Evolutionary conservation across 164 flowering plant genomes (phyloP).

Genomic region (Chimonanthus praecox): DNA sequence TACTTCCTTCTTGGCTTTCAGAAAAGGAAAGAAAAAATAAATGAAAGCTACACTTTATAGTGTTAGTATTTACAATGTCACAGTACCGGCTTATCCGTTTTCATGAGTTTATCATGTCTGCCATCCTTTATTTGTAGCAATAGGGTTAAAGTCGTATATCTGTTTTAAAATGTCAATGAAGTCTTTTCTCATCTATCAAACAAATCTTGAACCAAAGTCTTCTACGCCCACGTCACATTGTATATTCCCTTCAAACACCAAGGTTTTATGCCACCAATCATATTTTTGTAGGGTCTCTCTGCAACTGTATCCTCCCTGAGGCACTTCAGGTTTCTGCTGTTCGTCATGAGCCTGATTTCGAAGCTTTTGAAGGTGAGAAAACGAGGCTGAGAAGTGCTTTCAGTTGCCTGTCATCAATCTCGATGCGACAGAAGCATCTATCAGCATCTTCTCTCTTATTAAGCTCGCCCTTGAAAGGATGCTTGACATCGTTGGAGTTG

Average conservation of each 20-base stretch:
- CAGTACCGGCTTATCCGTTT: not conserved
- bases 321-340: constrained; percentile 36
- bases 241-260: not conserved
- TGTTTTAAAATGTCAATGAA: too few species aligned
- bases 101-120: not conserved
- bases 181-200: too few species aligned
- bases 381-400: constrained; percentile 33
- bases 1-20: too few species aligned
- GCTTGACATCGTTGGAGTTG: constrained; percentile 46
- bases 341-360: constrained; percentile 27
- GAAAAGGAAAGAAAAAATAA: too few species aligned
- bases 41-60: too few species aligned
- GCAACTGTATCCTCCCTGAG: constrained; percentile 51
- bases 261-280: not conserved
- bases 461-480: constrained; percentile 38
- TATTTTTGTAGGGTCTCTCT: constrained; percentile 35
- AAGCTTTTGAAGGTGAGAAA: constrained; percentile 34
- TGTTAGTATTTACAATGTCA: not conserved
- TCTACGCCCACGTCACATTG: not conserved
- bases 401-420: constrained; percentile 49
- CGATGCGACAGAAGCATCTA: constrained; percentile 41
- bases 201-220: not conserved
- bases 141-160: not conserved
- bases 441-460: constrained; percentile 40
- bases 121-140: not conserved